Conservation (phyloP, 1,284 basidiomycete species). For the Ceratobasidium papillatum region DNA sequence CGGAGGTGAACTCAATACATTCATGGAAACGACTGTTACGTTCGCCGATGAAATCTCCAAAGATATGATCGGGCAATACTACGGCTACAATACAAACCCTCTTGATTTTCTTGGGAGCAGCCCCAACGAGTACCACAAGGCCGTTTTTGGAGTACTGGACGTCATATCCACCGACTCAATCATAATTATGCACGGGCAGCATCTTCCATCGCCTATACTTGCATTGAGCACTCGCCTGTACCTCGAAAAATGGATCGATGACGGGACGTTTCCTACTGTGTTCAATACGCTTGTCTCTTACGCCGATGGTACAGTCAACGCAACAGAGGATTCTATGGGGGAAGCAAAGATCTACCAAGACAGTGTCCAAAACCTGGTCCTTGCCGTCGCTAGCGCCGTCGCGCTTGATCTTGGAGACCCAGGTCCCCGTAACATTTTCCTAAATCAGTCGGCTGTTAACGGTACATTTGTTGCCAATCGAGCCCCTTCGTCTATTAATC, state of each 20-base stretch:
- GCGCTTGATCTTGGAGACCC: not conserved
- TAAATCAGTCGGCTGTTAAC: not conserved
- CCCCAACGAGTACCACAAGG: conserved; percentile 15
- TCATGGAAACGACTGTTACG: conserved; percentile 8
- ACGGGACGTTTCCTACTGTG: not conserved
- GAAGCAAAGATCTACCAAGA: not conserved
- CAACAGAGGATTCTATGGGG: not conserved
- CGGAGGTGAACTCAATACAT: not conserved
- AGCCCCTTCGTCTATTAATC: not conserved
- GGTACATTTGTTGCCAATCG: not conserved
- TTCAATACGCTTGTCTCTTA: not conserved
- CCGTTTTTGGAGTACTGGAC: conserved; percentile 21
- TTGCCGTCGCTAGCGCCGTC: not conserved
- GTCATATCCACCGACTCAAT: conserved; percentile 26
- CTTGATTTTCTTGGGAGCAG: not conserved
- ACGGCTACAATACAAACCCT: not conserved
- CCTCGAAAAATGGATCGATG: not conserved
- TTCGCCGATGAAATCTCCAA: not conserved
- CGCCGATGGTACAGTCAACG: not conserved
- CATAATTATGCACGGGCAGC: not conserved
- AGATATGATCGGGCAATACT: conserved; percentile 17
- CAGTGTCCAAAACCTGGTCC: not conserved
- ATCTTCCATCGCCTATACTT: not conserved
- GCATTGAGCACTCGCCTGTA: not conserved
- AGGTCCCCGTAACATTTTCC: not conserved